Percentiles rank a stretch among this genome's conserved stretches.
phyloP scores from a whole-genome alignment of 2,329 filamentous ascomycete species.

The Balansia obtecta region DNA sequence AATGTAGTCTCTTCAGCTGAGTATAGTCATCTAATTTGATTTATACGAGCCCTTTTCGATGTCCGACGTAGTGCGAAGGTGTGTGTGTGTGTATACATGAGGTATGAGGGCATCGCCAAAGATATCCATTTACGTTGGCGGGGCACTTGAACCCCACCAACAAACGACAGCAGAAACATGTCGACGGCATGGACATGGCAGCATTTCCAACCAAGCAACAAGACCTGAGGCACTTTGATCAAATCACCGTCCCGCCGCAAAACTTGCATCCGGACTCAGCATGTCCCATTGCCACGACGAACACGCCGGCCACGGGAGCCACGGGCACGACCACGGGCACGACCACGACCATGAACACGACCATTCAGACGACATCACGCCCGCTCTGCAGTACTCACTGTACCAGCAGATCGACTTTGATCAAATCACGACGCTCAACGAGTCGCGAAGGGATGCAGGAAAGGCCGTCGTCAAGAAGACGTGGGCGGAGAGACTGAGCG shows the following conservation, averaged over 20 bases:
- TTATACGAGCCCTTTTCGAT: too few species aligned
- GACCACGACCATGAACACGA: conserved; percentile 57
- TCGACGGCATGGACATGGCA: too few species aligned
- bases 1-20: too few species aligned
- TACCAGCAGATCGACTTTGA: conserved; percentile 90
- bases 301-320: conserved; percentile 37
- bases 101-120: too few species aligned
- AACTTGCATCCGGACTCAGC: too few species aligned
- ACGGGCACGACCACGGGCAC: too few species aligned
- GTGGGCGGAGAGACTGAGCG: conserved; percentile 66
- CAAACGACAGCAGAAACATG: too few species aligned
- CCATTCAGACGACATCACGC: conserved; percentile 84
- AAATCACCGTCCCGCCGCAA: too few species aligned
- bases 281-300: conserved; percentile 41
- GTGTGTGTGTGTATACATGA: too few species aligned
- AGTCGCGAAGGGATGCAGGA: conserved; percentile 55
- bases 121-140: not conserved
- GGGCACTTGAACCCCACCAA: conserved; percentile 8
- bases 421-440: conserved; percentile 74
- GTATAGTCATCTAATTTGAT: not conserved
- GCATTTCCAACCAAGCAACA: not conserved
- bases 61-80: not conserved
- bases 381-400: conserved; percentile 78
- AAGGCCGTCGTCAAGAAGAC: conserved; percentile 75
- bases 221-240: not conserved